Evolutionary conservation across 2,329 filamentous ascomycete species (phyloP).

Genomic region (Colletotrichum lentis): DNA sequence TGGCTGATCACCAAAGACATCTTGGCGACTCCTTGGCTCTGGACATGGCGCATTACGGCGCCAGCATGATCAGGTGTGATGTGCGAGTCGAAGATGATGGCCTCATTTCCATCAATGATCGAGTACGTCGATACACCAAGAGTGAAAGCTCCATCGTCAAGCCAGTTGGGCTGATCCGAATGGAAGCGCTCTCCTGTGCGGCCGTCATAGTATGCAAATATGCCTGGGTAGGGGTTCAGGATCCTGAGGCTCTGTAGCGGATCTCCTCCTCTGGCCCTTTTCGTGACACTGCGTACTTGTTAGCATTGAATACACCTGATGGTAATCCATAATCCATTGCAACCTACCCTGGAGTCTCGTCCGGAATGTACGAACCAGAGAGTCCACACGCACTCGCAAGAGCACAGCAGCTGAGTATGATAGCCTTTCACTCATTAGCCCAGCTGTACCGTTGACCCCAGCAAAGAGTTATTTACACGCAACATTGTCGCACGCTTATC

Average conservation of each 20-base stretch:
- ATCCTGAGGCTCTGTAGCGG: conserved; percentile 30
- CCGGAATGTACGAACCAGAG: conserved; percentile 3
- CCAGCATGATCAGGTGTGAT: conserved; percentile 36
- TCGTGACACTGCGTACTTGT: neutral
- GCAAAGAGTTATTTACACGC: neutral
- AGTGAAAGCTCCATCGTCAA: conserved; percentile 38
- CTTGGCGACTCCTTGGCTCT: conserved; percentile 28
- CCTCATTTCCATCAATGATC: conserved; percentile 35
- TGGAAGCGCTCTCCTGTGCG: conserved; percentile 36
- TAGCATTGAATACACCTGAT: neutral
- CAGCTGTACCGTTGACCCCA: no score
- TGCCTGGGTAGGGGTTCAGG: conserved; percentile 31
- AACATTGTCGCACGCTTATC: neutral
- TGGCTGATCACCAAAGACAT: conserved; percentile 35
- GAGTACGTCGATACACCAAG: conserved; percentile 36
- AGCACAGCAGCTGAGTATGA: conserved; percentile 1
- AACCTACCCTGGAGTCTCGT: neutral
- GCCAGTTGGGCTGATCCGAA: conserved; percentile 38
- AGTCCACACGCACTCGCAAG: conserved; percentile 23
- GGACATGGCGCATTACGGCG: conserved; percentile 36
- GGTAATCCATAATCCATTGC: neutral
- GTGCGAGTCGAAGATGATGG: conserved; percentile 37
- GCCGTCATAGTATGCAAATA: conserved; percentile 38
- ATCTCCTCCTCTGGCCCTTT: conserved; percentile 25
- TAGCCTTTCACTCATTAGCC: neutral